These are phyloP conservation scores for Sindora glabra DNA, from an alignment of 306 rosid species.

Conservation along the genomic window DNA sequence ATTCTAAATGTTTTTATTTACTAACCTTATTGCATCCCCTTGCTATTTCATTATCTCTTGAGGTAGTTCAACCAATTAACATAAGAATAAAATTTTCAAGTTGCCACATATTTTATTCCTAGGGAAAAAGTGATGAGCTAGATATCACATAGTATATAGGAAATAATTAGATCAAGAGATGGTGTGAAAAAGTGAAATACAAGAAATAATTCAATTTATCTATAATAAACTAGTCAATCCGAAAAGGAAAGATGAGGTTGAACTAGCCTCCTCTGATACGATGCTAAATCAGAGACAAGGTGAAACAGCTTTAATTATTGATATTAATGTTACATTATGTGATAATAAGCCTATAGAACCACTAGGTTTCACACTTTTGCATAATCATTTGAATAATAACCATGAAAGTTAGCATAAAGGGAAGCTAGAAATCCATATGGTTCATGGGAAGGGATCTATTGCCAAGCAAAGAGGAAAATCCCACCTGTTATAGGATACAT, in stretches of 20 bases:
- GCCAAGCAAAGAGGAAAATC: not conserved
- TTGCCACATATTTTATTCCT: not conserved
- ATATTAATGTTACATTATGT: not conserved
- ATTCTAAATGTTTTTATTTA: not conserved
- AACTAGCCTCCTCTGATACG: not conserved
- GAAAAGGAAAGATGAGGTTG: conserved; percentile 15
- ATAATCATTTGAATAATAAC: not conserved
- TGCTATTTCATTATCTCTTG: not conserved
- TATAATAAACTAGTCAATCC: conserved; percentile 30
- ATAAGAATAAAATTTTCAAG: not conserved
- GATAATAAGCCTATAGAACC: conserved; percentile 28
- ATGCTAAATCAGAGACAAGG: conserved; percentile 11
- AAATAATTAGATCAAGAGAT: conserved; percentile 37
- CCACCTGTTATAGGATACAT: conserved; percentile 6
- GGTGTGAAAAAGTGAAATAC: conserved; percentile 40
- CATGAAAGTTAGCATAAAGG: not conserved
- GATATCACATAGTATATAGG: conserved; percentile 49
- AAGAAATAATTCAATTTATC: conserved; percentile 43
- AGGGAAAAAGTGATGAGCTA: conserved; percentile 39
- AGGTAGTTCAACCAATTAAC: not conserved
- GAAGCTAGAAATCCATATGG: not conserved
- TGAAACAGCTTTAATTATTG: conserved; percentile 7
- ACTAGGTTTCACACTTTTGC: conserved; percentile 27
- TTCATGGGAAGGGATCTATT: not conserved
- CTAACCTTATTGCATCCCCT: not conserved